Conservation (phyloP, 2,329 filamentous ascomycete species). For the Aspergillus niger region DNA sequence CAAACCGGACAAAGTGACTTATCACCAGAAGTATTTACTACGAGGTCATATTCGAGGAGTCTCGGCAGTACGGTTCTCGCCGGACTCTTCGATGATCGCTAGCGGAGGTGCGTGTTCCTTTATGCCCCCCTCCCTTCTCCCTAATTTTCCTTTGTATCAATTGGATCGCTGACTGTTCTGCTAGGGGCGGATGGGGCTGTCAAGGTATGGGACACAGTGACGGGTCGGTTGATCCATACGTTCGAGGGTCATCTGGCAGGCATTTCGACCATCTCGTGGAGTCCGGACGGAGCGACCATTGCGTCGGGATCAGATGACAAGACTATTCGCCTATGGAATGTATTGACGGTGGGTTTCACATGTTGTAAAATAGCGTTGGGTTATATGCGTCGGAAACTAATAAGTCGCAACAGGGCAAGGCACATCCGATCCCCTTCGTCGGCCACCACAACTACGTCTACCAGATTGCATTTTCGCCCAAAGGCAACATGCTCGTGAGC, state of each 20-base stretch:
- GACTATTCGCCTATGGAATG: constrained; percentile 88
- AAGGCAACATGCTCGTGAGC: constrained; percentile 93
- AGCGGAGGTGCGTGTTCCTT: constrained; percentile 63
- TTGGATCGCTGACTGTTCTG: constrained; percentile 13
- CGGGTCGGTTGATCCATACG: constrained; percentile 79
- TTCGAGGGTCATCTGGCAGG: constrained; percentile 92
- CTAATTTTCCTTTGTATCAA: background rate
- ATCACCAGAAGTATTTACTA: constrained; percentile 69
- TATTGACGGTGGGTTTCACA: constrained; percentile 48
- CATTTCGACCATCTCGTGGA: constrained; percentile 91
- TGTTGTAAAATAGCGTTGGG: constrained; percentile 4
- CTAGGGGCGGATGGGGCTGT: constrained; percentile 80
- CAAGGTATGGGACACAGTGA: constrained; percentile 83
- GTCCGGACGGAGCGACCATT: constrained; percentile 81
- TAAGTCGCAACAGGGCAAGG: constrained; percentile 47
- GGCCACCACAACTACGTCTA: constrained; percentile 98
- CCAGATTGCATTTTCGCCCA: constrained; percentile 91
- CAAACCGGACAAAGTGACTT: constrained; percentile 64
- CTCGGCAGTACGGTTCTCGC: constrained; percentile 85
- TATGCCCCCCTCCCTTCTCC: no score
- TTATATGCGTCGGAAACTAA: background rate
- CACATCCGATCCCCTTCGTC: constrained; percentile 64
- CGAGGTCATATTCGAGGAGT: constrained; percentile 77
- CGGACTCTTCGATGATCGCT: constrained; percentile 85
- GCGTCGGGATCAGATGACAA: constrained; percentile 96